Base-by-base conservation (phyloP, 305 asterid genomes). In the Euphrasia arctica region DNA sequence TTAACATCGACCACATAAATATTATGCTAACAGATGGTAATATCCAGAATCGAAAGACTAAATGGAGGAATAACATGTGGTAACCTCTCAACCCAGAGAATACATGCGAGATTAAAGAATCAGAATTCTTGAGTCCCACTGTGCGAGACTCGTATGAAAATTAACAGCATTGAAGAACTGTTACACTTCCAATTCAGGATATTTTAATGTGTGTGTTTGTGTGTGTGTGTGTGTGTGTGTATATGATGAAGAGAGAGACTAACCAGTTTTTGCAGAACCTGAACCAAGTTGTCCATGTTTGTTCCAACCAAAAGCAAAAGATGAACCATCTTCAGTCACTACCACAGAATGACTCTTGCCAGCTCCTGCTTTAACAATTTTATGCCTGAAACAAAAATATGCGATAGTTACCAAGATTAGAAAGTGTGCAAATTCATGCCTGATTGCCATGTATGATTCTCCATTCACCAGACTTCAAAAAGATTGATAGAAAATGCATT, bases 271-370 rank as follows among this genome's bases (percentile, higher is more conserved):
- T 12, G 67, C 70, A 36, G 95, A 88, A 58, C 99, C 96, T 39
- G 84, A 74, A 58, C 97, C 99, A 22, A 93, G 86, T 74, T 88
- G 97, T 60, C 99, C 99, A 29, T 86, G 90, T 73, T 93, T 90
- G 70, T 93, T 93, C 96, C 94, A 93, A 60, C 99, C 99, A 78
- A 93, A 93, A 56, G 95, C 87, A 74, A 88, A 73, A 11, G 95
- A 88, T 31, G 65, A 70, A 15, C 88, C 92, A 39, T 88, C 95
- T 68, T 83, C 96, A 14, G 96, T 86, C 54, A 90, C 86, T 60
- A 90, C 95, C 66, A 93, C 95, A 2, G 97, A 78, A 75, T 93
- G 99, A 77, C 74, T 77, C 84, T 81, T 84, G 66, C 99, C 99
- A 71, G 97, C 79, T 61, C 82, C 92, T 2, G 96, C 96, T 76